A percentile compares a stretch with the other conserved stretches of the same genome.
phyloP scores from a whole-genome alignment of 1,139 yeast genomes.

The Protomyces arabidopsidicola region DNA sequence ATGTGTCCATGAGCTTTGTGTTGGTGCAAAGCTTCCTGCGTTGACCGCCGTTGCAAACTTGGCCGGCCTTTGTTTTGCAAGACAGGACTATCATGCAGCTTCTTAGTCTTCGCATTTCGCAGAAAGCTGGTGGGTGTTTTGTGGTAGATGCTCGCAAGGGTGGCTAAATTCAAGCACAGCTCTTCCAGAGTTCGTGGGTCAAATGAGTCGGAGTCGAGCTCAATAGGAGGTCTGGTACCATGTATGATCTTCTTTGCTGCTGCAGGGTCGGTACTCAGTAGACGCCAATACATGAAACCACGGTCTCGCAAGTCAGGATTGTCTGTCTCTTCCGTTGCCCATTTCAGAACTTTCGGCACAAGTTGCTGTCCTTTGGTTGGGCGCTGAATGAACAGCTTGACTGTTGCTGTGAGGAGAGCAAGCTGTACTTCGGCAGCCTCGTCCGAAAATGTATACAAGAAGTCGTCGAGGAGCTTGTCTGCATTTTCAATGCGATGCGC shows the following conservation, averaged over 20 bases:
- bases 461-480: slow-evolving; percentile 47
- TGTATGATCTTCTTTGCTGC: slow-evolving; percentile 53
- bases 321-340: slow-evolving; percentile 70
- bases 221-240: slow-evolving; percentile 58
- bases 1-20: slow-evolving; percentile 17
- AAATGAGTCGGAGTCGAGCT: slow-evolving; percentile 63
- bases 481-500: slow-evolving; percentile 51
- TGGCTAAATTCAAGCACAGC: slow-evolving; percentile 68
- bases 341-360: slow-evolving; percentile 57
- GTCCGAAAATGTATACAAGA: slow-evolving; percentile 50
- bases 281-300: slow-evolving; percentile 80
- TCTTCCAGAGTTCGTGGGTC: slow-evolving; percentile 73
- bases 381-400: slow-evolving; percentile 58
- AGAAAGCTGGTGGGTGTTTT: slow-evolving; percentile 79
- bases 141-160: slow-evolving; percentile 75
- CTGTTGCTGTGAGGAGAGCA: slow-evolving; percentile 66
- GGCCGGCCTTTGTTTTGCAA: slow-evolving; percentile 37
- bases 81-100: slow-evolving; percentile 61
- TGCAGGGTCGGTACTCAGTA: slow-evolving; percentile 51
- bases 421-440: slow-evolving; percentile 72
- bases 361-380: slow-evolving; percentile 56
- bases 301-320: slow-evolving; percentile 82
- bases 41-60: background rate
- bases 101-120: slow-evolving; percentile 56
- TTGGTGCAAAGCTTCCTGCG: slow-evolving; percentile 9